phyloP scores from a whole-genome alignment of 2,329 filamentous ascomycete species.

The Dothideomycetes sp. region DNA sequence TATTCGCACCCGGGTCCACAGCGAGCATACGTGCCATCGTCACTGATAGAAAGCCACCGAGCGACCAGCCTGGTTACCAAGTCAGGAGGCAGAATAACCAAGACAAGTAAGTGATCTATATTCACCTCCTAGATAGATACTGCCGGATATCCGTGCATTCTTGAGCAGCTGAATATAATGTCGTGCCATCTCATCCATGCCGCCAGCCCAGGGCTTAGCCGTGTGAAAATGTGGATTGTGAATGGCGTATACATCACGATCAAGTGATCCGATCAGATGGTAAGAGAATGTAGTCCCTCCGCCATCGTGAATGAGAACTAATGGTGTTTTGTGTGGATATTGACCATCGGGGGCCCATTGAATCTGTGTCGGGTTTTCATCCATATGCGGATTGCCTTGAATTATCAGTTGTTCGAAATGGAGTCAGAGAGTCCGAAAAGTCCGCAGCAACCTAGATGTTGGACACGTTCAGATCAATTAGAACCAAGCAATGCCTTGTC shows the following conservation, averaged over 20 bases:
- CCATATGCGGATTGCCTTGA: too few relatives aligned
- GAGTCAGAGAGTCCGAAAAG: too few relatives aligned
- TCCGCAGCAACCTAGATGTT: too few relatives aligned
- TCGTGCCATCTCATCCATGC: constrained; percentile 44
- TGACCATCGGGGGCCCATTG: neutral
- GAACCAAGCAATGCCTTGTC: too few relatives aligned
- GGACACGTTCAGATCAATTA: too few relatives aligned
- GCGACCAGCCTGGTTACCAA: constrained; percentile 8
- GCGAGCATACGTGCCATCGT: constrained; percentile 5
- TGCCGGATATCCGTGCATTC: constrained; percentile 24
- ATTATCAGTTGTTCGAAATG: too few relatives aligned
- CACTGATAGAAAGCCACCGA: constrained; percentile 9
- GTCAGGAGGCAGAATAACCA: neutral
- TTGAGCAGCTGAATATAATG: constrained; percentile 39
- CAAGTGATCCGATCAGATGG: constrained; percentile 40
- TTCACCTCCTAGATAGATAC: constrained; percentile 23
- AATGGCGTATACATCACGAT: constrained; percentile 43
- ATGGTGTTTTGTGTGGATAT: constrained; percentile 21
- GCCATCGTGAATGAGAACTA: constrained; percentile 50
- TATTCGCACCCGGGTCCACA: neutral
- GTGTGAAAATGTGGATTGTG: constrained; percentile 43
- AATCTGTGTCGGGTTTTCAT: neutral
- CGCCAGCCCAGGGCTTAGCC: constrained; percentile 38
- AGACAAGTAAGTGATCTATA: neutral
- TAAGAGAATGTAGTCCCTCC: constrained; percentile 51